These are phyloP conservation scores for Hygrophila difformis DNA, from an alignment of 257 asterid species.

Conservation along the genomic window DNA sequence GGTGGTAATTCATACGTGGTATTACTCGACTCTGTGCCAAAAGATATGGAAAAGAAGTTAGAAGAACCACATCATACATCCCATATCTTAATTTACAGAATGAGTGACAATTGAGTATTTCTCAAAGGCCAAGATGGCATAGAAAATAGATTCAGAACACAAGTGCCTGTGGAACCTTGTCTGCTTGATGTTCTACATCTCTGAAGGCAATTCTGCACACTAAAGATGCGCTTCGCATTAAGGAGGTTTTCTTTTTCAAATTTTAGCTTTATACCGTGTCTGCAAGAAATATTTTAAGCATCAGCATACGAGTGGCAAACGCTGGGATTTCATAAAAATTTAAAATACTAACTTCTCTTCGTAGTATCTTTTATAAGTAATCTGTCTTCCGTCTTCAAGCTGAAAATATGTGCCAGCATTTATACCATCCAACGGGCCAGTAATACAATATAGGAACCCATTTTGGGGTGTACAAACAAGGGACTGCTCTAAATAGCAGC, in stretches of 20 bases:
- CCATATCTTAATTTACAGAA: too few relatives aligned
- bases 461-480: slow-evolving; percentile 76
- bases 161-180: slow-evolving; percentile 30
- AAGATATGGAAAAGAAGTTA: not conserved
- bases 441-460: slow-evolving; percentile 31
- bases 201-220: too few relatives aligned
- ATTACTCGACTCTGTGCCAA: slow-evolving; percentile 33
- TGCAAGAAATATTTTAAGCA: too few relatives aligned
- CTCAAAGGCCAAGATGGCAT: too few relatives aligned
- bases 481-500: too few relatives aligned
- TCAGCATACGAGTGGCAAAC: too few relatives aligned
- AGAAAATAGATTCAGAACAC: too few relatives aligned
- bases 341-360: slow-evolving; percentile 28
- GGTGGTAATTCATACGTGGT: slow-evolving; percentile 38
- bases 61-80: too few relatives aligned
- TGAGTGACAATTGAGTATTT: too few relatives aligned
- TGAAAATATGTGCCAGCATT: slow-evolving; percentile 35
- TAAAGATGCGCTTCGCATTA: too few relatives aligned
- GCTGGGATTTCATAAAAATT: not conserved
- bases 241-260: slow-evolving; percentile 34
- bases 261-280: slow-evolving; percentile 42
- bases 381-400: slow-evolving; percentile 21
- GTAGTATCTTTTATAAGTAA: slow-evolving; percentile 42
- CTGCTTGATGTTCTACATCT: slow-evolving; percentile 27
- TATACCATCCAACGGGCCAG: too few relatives aligned